A percentile compares a stretch with the other conserved stretches of the same genome.
Conservation (phyloP, 2,329 filamentous ascomycete genomes). For the Monilinia fructigena region DNA sequence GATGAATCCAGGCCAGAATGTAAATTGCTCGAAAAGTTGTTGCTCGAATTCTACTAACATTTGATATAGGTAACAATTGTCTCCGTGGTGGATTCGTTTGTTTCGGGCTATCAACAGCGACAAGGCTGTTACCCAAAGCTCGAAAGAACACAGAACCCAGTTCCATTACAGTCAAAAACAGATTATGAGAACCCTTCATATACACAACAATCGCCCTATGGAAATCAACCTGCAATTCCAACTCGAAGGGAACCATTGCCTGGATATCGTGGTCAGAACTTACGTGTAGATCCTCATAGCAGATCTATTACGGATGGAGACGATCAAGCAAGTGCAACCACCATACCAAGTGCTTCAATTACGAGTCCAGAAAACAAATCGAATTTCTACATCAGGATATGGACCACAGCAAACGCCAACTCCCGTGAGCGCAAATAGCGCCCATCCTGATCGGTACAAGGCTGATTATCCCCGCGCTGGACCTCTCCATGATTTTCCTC, state of each 20-base stretch:
- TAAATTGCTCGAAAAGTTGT: slow-evolving; percentile 50
- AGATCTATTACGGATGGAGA: slow-evolving; percentile 54
- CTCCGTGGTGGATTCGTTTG: slow-evolving; percentile 86
- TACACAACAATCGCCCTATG: slow-evolving; percentile 58
- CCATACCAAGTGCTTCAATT: slow-evolving; percentile 51
- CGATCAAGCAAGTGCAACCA: slow-evolving; percentile 58
- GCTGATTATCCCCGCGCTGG: slow-evolving; percentile 61
- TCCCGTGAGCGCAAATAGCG: slow-evolving; percentile 56
- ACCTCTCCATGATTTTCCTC: slow-evolving; percentile 58
- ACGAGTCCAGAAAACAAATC: slow-evolving; percentile 59
- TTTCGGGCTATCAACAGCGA: slow-evolving; percentile 79
- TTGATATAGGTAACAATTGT: slow-evolving; percentile 74
- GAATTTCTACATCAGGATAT: slow-evolving; percentile 56
- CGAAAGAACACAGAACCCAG: slow-evolving; percentile 63
- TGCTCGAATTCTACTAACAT: slow-evolving; percentile 11
- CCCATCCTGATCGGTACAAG: slow-evolving; percentile 42
- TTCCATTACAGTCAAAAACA: slow-evolving; percentile 84
- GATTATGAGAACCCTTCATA: slow-evolving; percentile 52
- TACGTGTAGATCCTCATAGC: slow-evolving; percentile 63
- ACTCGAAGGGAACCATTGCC: slow-evolving; percentile 55
- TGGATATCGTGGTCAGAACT: slow-evolving; percentile 59
- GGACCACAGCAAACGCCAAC: slow-evolving; percentile 53
- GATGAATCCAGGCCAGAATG: slow-evolving; percentile 92
- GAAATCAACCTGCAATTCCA: slow-evolving; percentile 33
- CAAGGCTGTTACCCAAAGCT: slow-evolving; percentile 72